phyloP scores from a whole-genome alignment of 2,329 filamentous ascomycete genomes.

The Monosporascus sp. region DNA sequence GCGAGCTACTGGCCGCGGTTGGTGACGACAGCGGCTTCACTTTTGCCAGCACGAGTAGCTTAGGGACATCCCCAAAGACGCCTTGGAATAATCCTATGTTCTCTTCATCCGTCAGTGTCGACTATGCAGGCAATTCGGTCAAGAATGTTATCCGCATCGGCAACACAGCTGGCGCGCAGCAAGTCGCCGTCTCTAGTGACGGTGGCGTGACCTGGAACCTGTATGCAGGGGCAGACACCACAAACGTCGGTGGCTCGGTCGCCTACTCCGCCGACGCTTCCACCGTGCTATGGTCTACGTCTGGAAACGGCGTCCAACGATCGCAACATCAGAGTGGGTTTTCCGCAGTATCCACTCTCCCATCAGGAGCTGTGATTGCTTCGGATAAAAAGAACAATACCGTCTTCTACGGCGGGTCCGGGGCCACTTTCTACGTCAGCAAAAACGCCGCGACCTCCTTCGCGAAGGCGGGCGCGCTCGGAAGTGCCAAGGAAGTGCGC shows the following conservation, averaged over 20 bases:
- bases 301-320: conserved; percentile 35
- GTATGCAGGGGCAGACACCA: conserved; percentile 41
- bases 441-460: conserved; percentile 44
- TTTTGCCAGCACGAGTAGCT: conserved; percentile 30
- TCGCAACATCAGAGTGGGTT: conserved; percentile 39
- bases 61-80: conserved; percentile 37
- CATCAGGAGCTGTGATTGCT: conserved; percentile 43
- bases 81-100: conserved; percentile 44
- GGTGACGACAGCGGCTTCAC: conserved; percentile 50
- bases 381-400: conserved; percentile 49
- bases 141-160: conserved; percentile 46
- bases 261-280: conserved; percentile 47
- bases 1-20: conserved; percentile 46
- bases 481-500: conserved; percentile 42
- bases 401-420: conserved; percentile 47
- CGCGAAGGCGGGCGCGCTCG: conserved; percentile 31
- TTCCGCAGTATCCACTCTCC: conserved; percentile 37
- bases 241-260: conserved; percentile 38
- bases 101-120: conserved; percentile 39
- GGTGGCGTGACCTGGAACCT: conserved; percentile 46
- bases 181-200: conserved; percentile 44
- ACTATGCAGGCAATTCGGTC: conserved; percentile 42
- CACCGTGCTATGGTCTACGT: conserved; percentile 43
- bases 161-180: conserved; percentile 35
- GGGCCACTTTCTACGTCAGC: conserved; percentile 45